Evolutionary conservation across 163 green algal genomes (phyloP).

Genomic region (Botryococcus braunii): DNA sequence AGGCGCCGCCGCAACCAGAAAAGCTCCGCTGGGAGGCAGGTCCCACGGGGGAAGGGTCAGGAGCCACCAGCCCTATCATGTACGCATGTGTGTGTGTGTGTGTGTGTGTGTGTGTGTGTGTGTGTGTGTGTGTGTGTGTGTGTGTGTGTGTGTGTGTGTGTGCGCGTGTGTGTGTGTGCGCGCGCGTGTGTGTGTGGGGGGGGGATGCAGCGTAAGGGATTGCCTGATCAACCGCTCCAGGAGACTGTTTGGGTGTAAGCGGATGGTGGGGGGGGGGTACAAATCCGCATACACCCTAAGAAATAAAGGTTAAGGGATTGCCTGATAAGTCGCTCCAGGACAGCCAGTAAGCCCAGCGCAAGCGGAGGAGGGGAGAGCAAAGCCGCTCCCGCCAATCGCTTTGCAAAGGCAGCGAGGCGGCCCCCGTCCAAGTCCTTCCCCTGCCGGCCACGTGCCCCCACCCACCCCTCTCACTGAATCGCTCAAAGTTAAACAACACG

Average conservation of each 20-base stretch:
- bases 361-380: slow-evolving; percentile 30
- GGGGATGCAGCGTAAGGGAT: background rate
- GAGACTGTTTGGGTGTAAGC: background rate
- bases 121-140: background rate
- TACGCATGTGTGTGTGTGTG: background rate
- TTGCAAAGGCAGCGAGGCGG: slow-evolving; percentile 59
- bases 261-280: no score
- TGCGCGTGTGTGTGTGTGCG: background rate
- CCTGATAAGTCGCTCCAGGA: slow-evolving; percentile 39
- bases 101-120: background rate
- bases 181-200: background rate
- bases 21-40: background rate
- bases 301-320: background rate
- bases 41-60: background rate
- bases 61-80: background rate
- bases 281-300: background rate
- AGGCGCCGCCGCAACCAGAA: background rate
- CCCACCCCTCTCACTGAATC: no score
- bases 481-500: no score
- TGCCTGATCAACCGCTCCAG: background rate
- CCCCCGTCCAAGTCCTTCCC: slow-evolving; percentile 27
- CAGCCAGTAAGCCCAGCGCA: slow-evolving; percentile 34
- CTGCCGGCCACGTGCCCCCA: no score
- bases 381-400: slow-evolving; percentile 47
- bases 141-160: background rate